Conservation (phyloP, 2,329 filamentous ascomycete species). For the Stagonosporopsis rhizophila region DNA sequence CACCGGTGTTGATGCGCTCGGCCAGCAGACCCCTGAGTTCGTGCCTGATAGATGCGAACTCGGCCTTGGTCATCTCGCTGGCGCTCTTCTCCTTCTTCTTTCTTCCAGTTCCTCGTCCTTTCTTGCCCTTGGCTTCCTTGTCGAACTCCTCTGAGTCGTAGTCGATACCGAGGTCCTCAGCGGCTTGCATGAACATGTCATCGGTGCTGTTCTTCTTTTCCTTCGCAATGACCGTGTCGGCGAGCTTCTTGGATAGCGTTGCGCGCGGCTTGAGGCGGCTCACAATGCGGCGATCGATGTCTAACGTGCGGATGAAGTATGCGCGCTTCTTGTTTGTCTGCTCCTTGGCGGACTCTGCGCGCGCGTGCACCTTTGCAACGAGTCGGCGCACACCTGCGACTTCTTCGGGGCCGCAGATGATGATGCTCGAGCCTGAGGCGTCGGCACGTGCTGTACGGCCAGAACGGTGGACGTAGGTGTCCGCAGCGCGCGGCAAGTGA, state of each 20-base stretch:
- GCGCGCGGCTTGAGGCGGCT: slow-evolving; percentile 78
- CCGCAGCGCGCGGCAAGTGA: slow-evolving; percentile 88
- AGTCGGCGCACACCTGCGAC: slow-evolving; percentile 83
- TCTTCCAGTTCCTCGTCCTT: slow-evolving; percentile 71
- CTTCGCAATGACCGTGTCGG: slow-evolving; percentile 83
- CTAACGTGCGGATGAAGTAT: slow-evolving; percentile 79
- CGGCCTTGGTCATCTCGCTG: slow-evolving; percentile 71
- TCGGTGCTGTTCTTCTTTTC: slow-evolving; percentile 86
- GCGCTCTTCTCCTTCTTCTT: slow-evolving; percentile 78
- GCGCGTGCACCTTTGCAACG: slow-evolving; percentile 83
- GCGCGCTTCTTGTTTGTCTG: slow-evolving; percentile 60
- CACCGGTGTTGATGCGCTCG: slow-evolving; percentile 81
- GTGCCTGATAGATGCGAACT: slow-evolving; percentile 72
- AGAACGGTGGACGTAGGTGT: slow-evolving; percentile 94
- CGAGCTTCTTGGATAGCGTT: slow-evolving; percentile 82
- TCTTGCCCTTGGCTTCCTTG: slow-evolving; percentile 62
- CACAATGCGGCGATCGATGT: slow-evolving; percentile 82
- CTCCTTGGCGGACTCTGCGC: slow-evolving; percentile 48
- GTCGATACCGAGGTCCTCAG: slow-evolving; percentile 91
- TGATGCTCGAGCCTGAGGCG: slow-evolving; percentile 77
- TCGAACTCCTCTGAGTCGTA: slow-evolving; percentile 90
- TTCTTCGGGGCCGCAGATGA: slow-evolving; percentile 92
- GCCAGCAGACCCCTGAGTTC: slow-evolving; percentile 75
- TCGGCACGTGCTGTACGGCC: slow-evolving; percentile 90
- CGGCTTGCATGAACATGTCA: slow-evolving; percentile 81